Percentiles rank a stretch among this genome's conserved stretches.
Evolutionary conservation across 345 rosid genomes (phyloP).

Genomic region (Populus ilicifolia): DNA sequence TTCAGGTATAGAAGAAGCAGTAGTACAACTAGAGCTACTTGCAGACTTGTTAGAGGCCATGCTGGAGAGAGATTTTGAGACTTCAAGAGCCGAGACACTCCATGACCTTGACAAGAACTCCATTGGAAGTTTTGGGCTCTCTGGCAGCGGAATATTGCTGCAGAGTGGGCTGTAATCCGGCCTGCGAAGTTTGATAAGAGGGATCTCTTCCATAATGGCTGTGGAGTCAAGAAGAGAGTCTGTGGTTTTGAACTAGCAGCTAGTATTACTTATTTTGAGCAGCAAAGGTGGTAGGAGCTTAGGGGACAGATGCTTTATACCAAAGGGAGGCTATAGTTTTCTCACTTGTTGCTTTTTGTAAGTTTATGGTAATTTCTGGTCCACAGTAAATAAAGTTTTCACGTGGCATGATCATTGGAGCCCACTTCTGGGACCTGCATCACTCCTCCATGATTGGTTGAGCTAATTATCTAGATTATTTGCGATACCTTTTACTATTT

Average conservation of each 20-base stretch:
- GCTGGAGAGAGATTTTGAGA: constrained; percentile 60
- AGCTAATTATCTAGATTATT: not conserved
- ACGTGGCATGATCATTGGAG: constrained; percentile 8
- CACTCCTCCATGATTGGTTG: not conserved
- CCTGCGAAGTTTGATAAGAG: constrained; percentile 37
- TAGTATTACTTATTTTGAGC: not conserved
- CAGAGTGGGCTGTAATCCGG: constrained; percentile 26
- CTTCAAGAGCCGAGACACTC: constrained; percentile 78
- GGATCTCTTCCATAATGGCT: constrained; percentile 34
- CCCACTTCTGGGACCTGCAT: not conserved
- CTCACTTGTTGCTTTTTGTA: constrained; percentile 4
- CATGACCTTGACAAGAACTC: constrained; percentile 91
- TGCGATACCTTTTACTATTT: no score
- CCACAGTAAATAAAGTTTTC: not conserved
- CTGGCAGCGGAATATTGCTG: constrained; percentile 47
- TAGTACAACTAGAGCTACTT: constrained; percentile 16
- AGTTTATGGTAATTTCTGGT: not conserved
- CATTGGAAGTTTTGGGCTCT: constrained; percentile 87
- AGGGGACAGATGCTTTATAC: not conserved
- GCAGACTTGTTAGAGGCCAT: constrained; percentile 20
- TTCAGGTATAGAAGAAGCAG: constrained; percentile 53
- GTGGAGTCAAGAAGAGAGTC: not conserved
- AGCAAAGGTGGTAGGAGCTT: not conserved
- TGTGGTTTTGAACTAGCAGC: not conserved
- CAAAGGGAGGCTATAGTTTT: not conserved